phyloP scores from a whole-genome alignment of 768 basidiomycete species.

The Xanthoconium stramineum region DNA sequence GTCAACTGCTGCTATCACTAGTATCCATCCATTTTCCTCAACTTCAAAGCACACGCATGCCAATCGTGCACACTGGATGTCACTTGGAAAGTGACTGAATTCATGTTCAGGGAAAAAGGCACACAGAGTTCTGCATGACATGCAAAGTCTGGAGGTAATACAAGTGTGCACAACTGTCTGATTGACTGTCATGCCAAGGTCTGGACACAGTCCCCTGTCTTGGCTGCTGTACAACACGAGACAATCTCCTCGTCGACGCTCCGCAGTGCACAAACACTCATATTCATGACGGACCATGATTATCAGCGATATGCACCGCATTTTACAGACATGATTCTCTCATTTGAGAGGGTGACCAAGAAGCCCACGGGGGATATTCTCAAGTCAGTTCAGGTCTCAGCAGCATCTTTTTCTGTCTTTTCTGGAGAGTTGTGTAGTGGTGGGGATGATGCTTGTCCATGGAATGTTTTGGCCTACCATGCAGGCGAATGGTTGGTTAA shows the following conservation, averaged over 20 bases:
- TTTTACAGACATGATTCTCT: constrained; percentile 41
- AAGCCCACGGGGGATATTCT: constrained; percentile 50
- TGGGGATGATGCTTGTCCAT: not conserved
- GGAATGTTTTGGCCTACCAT: constrained; percentile 37
- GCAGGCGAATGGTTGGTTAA: constrained; percentile 62
- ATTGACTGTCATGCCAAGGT: constrained; percentile 54
- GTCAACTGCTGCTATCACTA: constrained; percentile 34
- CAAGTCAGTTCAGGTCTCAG: constrained; percentile 34
- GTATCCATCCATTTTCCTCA: constrained; percentile 49
- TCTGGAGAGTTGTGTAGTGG: constrained; percentile 5
- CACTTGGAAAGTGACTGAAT: not conserved
- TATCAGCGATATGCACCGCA: constrained; percentile 36
- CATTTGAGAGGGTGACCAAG: constrained; percentile 46
- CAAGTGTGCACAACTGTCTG: constrained; percentile 45
- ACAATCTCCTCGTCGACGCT: constrained; percentile 36
- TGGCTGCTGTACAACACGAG: constrained; percentile 47
- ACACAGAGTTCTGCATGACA: constrained; percentile 13
- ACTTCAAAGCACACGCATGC: constrained; percentile 30
- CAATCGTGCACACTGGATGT: constrained; percentile 42
- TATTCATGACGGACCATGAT: constrained; percentile 42
- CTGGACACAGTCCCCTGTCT: constrained; percentile 60
- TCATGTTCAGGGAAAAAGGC: constrained; percentile 14
- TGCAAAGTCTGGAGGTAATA: not conserved
- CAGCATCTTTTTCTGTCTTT: constrained; percentile 30
- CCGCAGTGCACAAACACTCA: constrained; percentile 33